Evolutionary conservation across 2,329 filamentous ascomycete genomes (phyloP), one percentile per base, ranked within the genome.

Genomic region (Fusarium clavum): DNA sequence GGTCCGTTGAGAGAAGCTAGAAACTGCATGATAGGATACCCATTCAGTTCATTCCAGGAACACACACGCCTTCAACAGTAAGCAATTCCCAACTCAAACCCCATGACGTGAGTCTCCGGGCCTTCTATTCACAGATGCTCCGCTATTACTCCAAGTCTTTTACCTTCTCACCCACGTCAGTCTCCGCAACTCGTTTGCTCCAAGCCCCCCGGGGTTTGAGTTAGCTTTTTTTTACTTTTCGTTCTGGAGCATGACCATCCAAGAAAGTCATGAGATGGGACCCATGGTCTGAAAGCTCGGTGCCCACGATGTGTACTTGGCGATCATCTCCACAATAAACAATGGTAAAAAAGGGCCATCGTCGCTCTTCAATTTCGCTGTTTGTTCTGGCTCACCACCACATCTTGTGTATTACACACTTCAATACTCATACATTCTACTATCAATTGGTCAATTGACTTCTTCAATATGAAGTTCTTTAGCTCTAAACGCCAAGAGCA

Each of bases 321-420:
- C 38, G 22, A 54, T 67, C 62, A 63, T 70, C 63, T 64, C 67
- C 67, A 70, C 67, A 70, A 64, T 68, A 70, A 71, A 68, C 43
- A 48, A 53, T 47, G 56, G 60, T 53, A 60, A 70, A 71, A 70
- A 71, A 30, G 63, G 48, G 49, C 30, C 41, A 22, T 63, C 38
- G 38, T 68, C 67, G 67, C 67, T 71, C 53, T 44, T 67, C 27
- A 25, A 48, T 53, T 53, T 53, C 48, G 30, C 6, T 34, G 47
- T 59, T 24, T 27, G 10, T 45, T 44, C 40, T 46, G 54, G 22
- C 24, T 56, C 53, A 46, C 51, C 62, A 59, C 34, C 48, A 41
- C 43, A 47, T 54, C 63, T 60, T 45, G 46, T 69, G 58, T 61
- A 52, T 34, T 45, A 45, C 30, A 59, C 30, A 58, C 59, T 29